A percentile compares a stretch with the other conserved stretches of the same genome.
These are phyloP conservation scores for Phialocephala subalpina DNA, from an alignment of 2,329 filamentous ascomycete species.

Conservation along the genomic window DNA sequence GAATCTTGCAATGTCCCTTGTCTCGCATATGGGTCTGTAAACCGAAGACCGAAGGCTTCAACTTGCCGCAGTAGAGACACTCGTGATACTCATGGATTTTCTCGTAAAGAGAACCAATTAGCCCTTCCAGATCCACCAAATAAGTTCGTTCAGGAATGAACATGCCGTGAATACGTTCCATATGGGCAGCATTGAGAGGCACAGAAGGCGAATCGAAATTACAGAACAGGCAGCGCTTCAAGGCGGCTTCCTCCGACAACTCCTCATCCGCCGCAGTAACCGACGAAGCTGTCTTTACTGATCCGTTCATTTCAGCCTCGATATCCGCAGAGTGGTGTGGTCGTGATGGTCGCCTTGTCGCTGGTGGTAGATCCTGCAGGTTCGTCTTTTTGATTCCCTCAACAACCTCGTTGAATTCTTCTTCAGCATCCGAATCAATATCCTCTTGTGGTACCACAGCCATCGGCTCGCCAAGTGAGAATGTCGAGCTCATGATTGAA, in stretches of 20 bases:
- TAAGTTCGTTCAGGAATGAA: conserved; percentile 93
- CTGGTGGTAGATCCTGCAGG: conserved; percentile 46
- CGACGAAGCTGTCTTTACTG: conserved; percentile 37
- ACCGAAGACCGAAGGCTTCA: conserved; percentile 79
- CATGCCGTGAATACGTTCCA: conserved; percentile 93
- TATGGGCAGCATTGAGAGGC: conserved; percentile 82
- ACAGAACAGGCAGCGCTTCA: conserved; percentile 83
- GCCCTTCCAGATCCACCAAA: conserved; percentile 81
- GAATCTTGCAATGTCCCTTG: conserved; percentile 96
- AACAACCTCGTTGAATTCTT: conserved; percentile 80
- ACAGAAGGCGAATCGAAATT: conserved; percentile 82
- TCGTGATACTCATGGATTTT: conserved; percentile 84
- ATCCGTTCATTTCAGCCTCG: conserved; percentile 33
- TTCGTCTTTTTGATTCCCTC: conserved; percentile 76
- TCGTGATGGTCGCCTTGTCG: conserved; percentile 35
- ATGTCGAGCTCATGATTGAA: conserved; percentile 89
- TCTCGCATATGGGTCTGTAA: conserved; percentile 98
- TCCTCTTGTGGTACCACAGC: conserved; percentile 49
- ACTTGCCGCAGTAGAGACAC: conserved; percentile 88
- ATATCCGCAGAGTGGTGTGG: conserved; percentile 33
- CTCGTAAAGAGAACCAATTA: conserved; percentile 79
- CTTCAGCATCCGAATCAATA: conserved; percentile 73
- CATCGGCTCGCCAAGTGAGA: conserved; percentile 81
- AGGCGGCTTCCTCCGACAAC: conserved; percentile 46
- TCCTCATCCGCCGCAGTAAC: conserved; percentile 50